Percentiles rank a stretch among this genome's conserved stretches.
These are phyloP conservation scores for Coprinopsis marcescibilis DNA, from an alignment of 768 basidiomycete genomes.

Conservation along the genomic window DNA sequence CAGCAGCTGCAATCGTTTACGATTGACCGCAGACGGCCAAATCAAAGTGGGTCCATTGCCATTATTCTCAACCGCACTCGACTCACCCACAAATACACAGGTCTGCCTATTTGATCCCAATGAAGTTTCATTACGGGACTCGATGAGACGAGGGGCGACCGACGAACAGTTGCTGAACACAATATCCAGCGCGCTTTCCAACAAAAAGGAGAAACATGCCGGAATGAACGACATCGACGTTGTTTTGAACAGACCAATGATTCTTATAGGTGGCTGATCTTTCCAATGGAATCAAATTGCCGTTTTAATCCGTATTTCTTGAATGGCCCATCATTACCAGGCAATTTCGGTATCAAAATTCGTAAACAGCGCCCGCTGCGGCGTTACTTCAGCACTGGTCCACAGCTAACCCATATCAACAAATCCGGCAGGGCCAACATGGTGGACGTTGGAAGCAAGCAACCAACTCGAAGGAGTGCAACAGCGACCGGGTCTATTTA, in stretches of 20 bases:
- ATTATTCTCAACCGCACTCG: not conserved
- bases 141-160: conserved; percentile 57
- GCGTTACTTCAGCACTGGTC: conserved; percentile 20
- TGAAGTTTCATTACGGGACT: conserved; percentile 76
- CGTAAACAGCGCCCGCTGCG: not conserved
- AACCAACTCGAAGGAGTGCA: conserved; percentile 57
- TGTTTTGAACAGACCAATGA: conserved; percentile 80
- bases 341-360: not conserved
- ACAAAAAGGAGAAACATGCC: conserved; percentile 78
- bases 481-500: conserved; percentile 70
- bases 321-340: not conserved
- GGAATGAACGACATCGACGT: conserved; percentile 82
- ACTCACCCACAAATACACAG: conserved; percentile 31
- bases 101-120: conserved; percentile 85
- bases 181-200: conserved; percentile 58
- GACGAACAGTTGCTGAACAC: conserved; percentile 57
- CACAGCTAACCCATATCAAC: conserved; percentile 67
- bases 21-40: conserved; percentile 86
- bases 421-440: conserved; percentile 64
- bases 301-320: not conserved
- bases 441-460: conserved; percentile 75
- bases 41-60: conserved; percentile 54
- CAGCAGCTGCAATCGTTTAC: conserved; percentile 73
- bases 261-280: conserved; percentile 86
- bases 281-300: conserved; percentile 4